phyloP scores from a whole-genome alignment of 495 filamentous ascomycete species.

The Podospora didyma region DNA sequence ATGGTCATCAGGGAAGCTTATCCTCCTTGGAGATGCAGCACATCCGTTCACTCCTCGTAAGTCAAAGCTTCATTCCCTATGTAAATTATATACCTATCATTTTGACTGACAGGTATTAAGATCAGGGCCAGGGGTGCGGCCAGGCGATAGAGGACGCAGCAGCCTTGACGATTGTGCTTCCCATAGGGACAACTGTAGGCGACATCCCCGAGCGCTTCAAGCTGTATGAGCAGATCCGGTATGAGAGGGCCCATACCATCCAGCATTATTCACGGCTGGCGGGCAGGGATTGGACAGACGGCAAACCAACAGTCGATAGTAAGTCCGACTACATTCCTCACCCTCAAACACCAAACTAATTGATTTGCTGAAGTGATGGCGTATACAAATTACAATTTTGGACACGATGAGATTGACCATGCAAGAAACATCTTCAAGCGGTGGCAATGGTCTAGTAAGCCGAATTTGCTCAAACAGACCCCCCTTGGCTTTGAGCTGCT shows the following conservation, averaged over 20 bases:
- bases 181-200: conserved; percentile 29
- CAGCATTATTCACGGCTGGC: conserved; percentile 50
- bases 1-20: conserved; percentile 49
- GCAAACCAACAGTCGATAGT: conserved; percentile 31
- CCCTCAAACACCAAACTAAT: neutral
- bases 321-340: conserved; percentile 12
- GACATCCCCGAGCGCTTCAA: conserved; percentile 46
- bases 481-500: conserved; percentile 56
- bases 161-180: conserved; percentile 49
- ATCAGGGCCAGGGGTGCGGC: conserved; percentile 52
- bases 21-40: conserved; percentile 57
- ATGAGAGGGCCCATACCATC: conserved; percentile 50
- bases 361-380: conserved; percentile 32
- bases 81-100: neutral
- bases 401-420: conserved; percentile 57
- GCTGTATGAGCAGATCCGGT: conserved; percentile 52
- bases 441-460: conserved; percentile 38
- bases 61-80: neutral
- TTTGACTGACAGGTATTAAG: conserved; percentile 9
- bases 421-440: conserved; percentile 47
- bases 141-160: conserved; percentile 61
- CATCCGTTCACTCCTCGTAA: conserved; percentile 55
- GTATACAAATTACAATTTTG: conserved; percentile 54
- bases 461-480: conserved; percentile 46
- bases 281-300: conserved; percentile 37